Evolutionary conservation across 208 protist genomes (phyloP), one percentile per base, ranked within the genome.

Genomic region (Trypanosoma scelopori): DNA sequence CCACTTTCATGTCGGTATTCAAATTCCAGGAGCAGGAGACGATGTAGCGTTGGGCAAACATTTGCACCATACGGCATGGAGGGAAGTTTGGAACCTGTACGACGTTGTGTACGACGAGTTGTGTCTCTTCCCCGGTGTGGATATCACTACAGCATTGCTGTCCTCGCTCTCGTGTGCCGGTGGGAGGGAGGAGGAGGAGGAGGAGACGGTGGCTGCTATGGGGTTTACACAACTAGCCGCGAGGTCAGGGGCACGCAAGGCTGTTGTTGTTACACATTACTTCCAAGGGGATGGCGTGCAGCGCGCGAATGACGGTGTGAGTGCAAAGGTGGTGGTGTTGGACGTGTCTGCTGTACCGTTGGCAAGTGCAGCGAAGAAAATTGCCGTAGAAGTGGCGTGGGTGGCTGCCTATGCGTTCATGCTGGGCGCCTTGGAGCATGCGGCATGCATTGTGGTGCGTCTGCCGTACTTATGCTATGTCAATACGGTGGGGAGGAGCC

Each of bases 31-130:
- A 16, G 43, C 11, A 1, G 27, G 46, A 5, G 39, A 39, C 32
- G 49, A 72, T 46, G 53, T 28, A 0, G 43, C 27, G 13, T 65
- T 42, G 55, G 55, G 27, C 52, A 5, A 28, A 37, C 51, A 64
- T 0, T 25, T 71, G 42, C 15, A 45, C 27, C 65, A 65, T n/a
- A 71, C 84, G 41, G 63, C 79, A 15, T 94, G 85, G 84, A 92
- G 81, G 66, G 89, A 94, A 61, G 77, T 79, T n/a, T 94, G 89
- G 86, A 94, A 94, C 68, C 32, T 87, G 52, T 92, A 89, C 52
- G 89, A 94, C 56, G 89, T 94, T 51, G 53, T 76, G 3, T 92
- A 94, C 61, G 89, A 94, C 45, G 85, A 91, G 57, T 68, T 94
- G 57, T 66, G 70, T 25, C 58, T 91, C 9, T 70, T 94, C 47